These are phyloP conservation scores for Ophiorrhiza pumila DNA, from an alignment of 257 asterid genomes.

Conservation along the genomic window DNA sequence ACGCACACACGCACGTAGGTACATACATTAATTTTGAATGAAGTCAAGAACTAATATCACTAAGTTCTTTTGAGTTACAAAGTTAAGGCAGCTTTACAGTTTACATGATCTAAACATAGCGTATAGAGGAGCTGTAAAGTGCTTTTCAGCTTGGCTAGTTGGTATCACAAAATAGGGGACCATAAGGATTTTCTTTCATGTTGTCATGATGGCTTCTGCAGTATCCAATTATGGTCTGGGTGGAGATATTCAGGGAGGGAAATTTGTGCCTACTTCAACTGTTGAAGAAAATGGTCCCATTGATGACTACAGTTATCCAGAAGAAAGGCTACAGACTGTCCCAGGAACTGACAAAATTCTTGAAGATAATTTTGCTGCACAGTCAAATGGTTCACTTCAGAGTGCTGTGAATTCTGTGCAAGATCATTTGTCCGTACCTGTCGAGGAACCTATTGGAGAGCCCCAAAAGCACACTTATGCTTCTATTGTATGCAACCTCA, in stretches of 20 bases:
- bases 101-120: not conserved
- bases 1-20: too few relatives aligned
- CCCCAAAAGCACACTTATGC: constrained; percentile 96
- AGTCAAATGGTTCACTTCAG: constrained; percentile 72
- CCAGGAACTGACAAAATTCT: constrained; percentile 55
- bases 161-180: not conserved
- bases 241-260: constrained; percentile 67
- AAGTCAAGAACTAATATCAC: not conserved
- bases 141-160: not conserved
- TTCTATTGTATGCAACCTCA: constrained; percentile 69
- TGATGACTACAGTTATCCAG: constrained; percentile 48
- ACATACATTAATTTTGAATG: not conserved
- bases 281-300: constrained; percentile 48
- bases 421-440: constrained; percentile 54
- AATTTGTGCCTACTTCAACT: constrained; percentile 42
- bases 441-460: constrained; percentile 65
- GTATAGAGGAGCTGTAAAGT: not conserved
- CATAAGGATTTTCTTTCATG: not conserved
- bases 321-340: constrained; percentile 57
- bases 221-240: constrained; percentile 58
- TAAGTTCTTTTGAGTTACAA: not conserved
- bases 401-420: constrained; percentile 50
- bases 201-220: constrained; percentile 29
- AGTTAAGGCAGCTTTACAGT: too few relatives aligned
- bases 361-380: constrained; percentile 56